These are phyloP conservation scores for Candida orba DNA, from an alignment of 805 yeast genomes.

Conservation along the genomic window DNA sequence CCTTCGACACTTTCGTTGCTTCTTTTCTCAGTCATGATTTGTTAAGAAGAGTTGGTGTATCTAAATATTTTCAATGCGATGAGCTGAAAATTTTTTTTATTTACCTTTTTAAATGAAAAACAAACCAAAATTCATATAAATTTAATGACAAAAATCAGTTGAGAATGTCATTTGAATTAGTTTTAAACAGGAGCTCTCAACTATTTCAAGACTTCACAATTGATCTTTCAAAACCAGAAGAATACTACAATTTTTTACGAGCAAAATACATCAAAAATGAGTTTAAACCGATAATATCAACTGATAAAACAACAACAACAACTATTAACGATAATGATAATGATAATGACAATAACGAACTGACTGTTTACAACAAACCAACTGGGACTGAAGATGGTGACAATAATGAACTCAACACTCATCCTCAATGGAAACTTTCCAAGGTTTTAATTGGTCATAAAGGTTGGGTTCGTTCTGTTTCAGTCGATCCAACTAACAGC, in stretches of 20 bases:
- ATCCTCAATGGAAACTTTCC: constrained; percentile 64
- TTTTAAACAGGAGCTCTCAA: neutral
- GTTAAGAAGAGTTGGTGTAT: neutral
- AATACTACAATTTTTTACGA: neutral
- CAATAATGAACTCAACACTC: constrained; percentile 20
- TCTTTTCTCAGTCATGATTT: neutral
- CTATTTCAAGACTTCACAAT: neutral
- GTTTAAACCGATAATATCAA: too few species aligned
- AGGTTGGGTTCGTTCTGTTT: constrained; percentile 86
- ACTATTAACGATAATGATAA: neutral
- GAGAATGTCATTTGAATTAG: neutral
- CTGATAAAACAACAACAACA: too few species aligned
- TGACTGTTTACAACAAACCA: neutral
- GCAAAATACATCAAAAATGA: too few species aligned
- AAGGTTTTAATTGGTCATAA: constrained; percentile 80
- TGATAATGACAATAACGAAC: neutral
- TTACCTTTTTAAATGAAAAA: too few species aligned
- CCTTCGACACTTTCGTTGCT: neutral
- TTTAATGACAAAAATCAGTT: neutral
- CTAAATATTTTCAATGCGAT: neutral
- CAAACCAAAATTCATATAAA: too few species aligned
- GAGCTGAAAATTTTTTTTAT: neutral
- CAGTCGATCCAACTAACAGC: constrained; percentile 78
- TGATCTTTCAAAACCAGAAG: neutral
- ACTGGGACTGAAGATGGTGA: neutral